Evolutionary conservation across 2,329 filamentous ascomycete genomes (phyloP), one percentile per base, ranked within the genome.

Genomic region (Plectosphaerella cucumerina): DNA sequence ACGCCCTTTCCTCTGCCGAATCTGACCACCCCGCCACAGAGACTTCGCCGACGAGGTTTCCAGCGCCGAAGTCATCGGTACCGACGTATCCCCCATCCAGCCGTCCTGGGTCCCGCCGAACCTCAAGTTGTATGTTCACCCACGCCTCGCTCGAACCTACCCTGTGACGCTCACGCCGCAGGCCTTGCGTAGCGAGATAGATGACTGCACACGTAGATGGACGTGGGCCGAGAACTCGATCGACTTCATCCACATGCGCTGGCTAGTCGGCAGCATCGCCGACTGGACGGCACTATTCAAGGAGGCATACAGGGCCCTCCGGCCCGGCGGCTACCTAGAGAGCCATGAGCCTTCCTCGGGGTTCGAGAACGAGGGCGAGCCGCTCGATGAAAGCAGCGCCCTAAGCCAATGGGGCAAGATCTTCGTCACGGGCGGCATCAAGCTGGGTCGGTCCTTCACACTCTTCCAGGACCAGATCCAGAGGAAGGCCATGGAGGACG

Each of bases 211-310:
- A 54, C 71, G 64, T 17, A 65, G 68, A 3, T 75, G 70, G 70
- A 80, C 67, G 64, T 80, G 67, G n/a, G 59, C 64, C 4, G 60
- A 73, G 37, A 59, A 46, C 20, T 34, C 73, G 56, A 75, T 85
- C 59, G 82, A 86, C 64, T 78, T 78, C 53, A 75, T 87, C 51
- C 83, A 85, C 64, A 74, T 79, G 2, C 74, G 79, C 43, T 70
- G 26, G 14, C 42, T 51, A 4, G 44, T 47, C 11, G 33, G 47
- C 2, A 44, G 47, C 44, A 47, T 54, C 47, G n/a, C 14, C 6
- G 48, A 70, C 50, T 69, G 65, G 61, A 49, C 58, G 2, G 58
- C 59, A 3, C 65, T 70, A 44, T 68, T 68, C 49, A 20, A 44
- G 5, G 61, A 65, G 44, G 60, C 18, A 5, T 23, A 21, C 21